These are phyloP conservation scores for Candida pseudoviswanathii DNA, from an alignment of 1,139 yeast genomes.

Conservation along the genomic window DNA sequence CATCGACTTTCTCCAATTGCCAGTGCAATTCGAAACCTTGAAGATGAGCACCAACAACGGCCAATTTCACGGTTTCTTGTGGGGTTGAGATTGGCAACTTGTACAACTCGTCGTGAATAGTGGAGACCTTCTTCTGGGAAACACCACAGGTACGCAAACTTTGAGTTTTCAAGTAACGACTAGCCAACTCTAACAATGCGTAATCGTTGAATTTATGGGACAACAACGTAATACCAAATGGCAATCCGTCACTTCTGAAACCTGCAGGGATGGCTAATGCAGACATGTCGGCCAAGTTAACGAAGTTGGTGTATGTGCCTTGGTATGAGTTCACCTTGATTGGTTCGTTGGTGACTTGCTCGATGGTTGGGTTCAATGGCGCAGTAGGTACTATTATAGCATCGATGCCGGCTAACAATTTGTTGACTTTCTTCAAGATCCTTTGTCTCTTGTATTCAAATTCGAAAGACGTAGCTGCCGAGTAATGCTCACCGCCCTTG, in stretches of 20 bases:
- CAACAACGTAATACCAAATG: constrained; percentile 85
- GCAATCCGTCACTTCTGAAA: constrained; percentile 79
- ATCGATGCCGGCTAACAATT: constrained; percentile 61
- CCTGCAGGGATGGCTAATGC: constrained; percentile 93
- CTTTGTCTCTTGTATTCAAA: constrained; percentile 83
- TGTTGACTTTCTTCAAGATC: constrained; percentile 64
- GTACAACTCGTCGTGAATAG: constrained; percentile 35
- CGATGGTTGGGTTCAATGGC: constrained; percentile 85
- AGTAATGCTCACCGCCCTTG: constrained; percentile 70
- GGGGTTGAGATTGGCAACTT: constrained; percentile 39
- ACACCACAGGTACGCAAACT: constrained; percentile 20
- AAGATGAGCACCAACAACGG: constrained; percentile 96
- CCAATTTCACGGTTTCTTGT: constrained; percentile 51
- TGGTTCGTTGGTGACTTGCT: constrained; percentile 76
- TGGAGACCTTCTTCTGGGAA: constrained; percentile 21
- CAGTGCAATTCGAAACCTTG: constrained; percentile 88
- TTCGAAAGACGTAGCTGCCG: constrained; percentile 83
- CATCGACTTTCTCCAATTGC: constrained; percentile 88
- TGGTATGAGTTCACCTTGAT: constrained; percentile 79
- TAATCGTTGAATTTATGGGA: constrained; percentile 83
- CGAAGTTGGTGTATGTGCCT: constrained; percentile 97
- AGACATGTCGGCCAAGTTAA: constrained; percentile 88
- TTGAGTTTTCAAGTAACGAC: constrained; percentile 58
- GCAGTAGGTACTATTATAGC: constrained; percentile 89
- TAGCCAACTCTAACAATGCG: constrained; percentile 84